Evolutionary conservation across 2,329 filamentous ascomycete genomes (phyloP), one percentile per base, ranked within the genome.

Genomic region (Leptographium flavum): DNA sequence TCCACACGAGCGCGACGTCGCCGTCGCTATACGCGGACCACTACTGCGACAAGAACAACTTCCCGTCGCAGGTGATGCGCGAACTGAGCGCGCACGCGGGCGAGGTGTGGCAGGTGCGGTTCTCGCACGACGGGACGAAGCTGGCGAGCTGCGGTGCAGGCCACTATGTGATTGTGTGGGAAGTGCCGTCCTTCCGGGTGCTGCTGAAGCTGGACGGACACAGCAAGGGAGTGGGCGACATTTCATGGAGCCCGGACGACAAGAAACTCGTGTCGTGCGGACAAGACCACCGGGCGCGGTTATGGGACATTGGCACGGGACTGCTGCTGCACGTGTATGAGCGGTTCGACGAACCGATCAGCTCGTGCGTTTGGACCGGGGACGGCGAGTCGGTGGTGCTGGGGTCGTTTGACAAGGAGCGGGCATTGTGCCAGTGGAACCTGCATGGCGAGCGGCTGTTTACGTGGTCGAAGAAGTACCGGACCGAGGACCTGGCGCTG

Each of bases 161-260:
- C 50, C 76, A 76, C 25, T 70, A 73, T 8, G 81, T 94, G 40
- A 71, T 86, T 45, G 83, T 98, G 47, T 96, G 92, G 66, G 82
- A 93, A 46, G 82, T 85, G 0, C 67, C 68, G 2, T 74, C 74
- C 1, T 94, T 88, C 57, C 65, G 73, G 15, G 65, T 83, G 8
- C 56, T 83, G 4, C 72, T 79, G 46, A 70, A 62, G 39, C 65
- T 94, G 10, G 66, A 67, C 5, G 78, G 81, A 3, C 27, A 28
- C 8, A 2, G 27, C 27, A 28, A 7, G 3, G 82, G 84, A 1
- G 81, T 95, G 13, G 81, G 83, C 19, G 87, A 88, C 55, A 65
- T 94, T 4, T 73, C 85, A 2, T 98, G 92, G 86, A 95, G 88
- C 58, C 92, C 88, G 5, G 87, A 98, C 60, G 86, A 94, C 62